A percentile compares a stretch with the other conserved stretches of the same genome.
These are phyloP conservation scores for Lecanicillium sp. DNA, from an alignment of 2,329 filamentous ascomycete genomes.

Conservation along the genomic window DNA sequence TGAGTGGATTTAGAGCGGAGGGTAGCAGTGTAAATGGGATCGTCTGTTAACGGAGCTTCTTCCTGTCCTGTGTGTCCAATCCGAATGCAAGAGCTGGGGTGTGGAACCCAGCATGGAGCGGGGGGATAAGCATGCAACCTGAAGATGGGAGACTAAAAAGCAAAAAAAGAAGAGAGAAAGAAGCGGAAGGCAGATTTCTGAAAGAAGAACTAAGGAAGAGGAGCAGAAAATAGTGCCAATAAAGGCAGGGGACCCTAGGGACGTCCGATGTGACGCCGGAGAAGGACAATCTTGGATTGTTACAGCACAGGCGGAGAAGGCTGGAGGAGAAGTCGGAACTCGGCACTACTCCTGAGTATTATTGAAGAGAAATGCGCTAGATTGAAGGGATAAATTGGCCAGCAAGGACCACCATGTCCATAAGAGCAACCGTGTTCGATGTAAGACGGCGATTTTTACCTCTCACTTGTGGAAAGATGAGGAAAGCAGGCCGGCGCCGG, in stretches of 20 bases:
- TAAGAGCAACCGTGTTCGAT: background rate
- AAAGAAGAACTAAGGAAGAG: background rate
- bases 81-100: too few species aligned
- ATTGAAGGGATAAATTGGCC: background rate
- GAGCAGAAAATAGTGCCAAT: too few species aligned
- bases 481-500: background rate
- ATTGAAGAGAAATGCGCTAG: background rate
- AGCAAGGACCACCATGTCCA: background rate
- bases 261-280: constrained; percentile 3
- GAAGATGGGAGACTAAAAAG: background rate
- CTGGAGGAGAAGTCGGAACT: constrained; percentile 1
- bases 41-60: background rate
- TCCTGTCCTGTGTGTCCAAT: too few species aligned
- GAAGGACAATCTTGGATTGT: background rate
- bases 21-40: background rate
- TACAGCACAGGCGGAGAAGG: constrained; percentile 3
- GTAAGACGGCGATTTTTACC: background rate
- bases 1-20: background rate
- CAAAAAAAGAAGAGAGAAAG: background rate
- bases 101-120: too few species aligned
- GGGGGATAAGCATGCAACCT: background rate
- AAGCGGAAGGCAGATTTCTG: background rate
- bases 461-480: background rate
- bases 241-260: background rate
- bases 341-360: constrained; percentile 4